phyloP scores from a whole-genome alignment of 495 filamentous ascomycete genomes.

The Trichoderma orchidacearum region DNA sequence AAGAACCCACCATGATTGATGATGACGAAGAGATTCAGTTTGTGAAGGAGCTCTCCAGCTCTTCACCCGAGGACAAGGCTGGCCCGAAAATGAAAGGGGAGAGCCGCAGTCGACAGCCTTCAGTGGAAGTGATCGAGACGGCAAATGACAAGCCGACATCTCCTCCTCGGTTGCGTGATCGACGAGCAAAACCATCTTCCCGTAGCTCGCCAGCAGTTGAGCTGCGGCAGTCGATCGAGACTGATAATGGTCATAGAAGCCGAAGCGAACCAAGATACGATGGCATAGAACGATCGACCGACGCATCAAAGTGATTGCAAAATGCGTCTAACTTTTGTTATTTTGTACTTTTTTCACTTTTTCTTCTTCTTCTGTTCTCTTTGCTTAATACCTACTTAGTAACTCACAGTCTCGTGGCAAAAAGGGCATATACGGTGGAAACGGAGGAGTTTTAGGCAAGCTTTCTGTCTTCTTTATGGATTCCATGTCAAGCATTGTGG shows the following conservation, averaged over 20 bases:
- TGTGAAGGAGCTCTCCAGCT: not conserved
- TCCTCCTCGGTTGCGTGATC: not conserved
- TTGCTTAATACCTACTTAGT: not conserved
- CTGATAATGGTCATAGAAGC: not conserved
- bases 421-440: not conserved
- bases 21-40: not conserved
- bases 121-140: not conserved
- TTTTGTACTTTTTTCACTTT: not conserved
- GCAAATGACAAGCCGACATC: not conserved
- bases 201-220: not conserved
- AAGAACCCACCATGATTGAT: not conserved
- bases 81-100: not conserved
- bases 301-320: too few species aligned
- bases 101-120: not conserved
- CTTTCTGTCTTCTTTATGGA: not conserved
- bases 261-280: not conserved
- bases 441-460: not conserved
- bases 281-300: not conserved
- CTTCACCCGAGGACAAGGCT: not conserved
- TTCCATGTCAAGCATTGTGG: not conserved
- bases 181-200: not conserved
- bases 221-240: not conserved
- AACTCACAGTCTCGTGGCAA: not conserved
- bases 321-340: too few species aligned
- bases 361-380: not conserved